Base-by-base conservation (phyloP, 179 eudicot species). In the Patellifolia procumbens region DNA sequence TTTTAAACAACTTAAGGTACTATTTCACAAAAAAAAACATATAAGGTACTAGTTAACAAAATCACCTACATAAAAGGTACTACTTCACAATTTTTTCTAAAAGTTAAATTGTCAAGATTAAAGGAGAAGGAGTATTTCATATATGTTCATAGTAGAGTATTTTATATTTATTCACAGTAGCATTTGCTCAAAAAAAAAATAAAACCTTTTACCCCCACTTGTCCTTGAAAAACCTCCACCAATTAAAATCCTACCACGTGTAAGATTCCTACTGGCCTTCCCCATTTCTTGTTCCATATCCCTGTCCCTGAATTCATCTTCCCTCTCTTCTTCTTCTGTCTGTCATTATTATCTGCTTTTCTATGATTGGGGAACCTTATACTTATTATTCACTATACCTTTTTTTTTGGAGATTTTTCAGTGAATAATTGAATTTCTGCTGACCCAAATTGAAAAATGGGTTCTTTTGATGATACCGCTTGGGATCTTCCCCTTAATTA, bases 401-500 rank as follows among this genome's bases (percentile, higher is more conserved):
- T 22, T n/a, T 12, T 5, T 28, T 19, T n/a, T 16, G 0, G 46
- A 15, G 22, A 49, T 26, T 31, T 28, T 65, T 1, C 5, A 22
- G 70, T 55, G 63, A 34, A 12, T 34, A 7, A 56, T 63, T 65
- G 45, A 56, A 53, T 67, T 79, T 39, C 17, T 70, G 35, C 28
- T 74, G 55, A 28, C 24, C 61, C 51, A 76, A 59, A 20, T 69
- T 69, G 20, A 63, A 74, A 82, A 9, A 84, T 88, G 85, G 86
- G 76, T 45, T 78, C 86, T n/a, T 85, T 91, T 70, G 88, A 88
- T 70, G 89, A 85, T 15, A 76, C 35, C 68, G 77, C 84, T 35
- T 89, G 91, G 87, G 92, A 91, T 72, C 65, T 81, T 0, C 76
- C 74, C 31, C 82, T 87, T 28, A 88, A 91, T 83, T 86, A 83